Evolutionary conservation across 331 rosid genomes (phyloP), one percentile per base, ranked within the genome.

Genomic region (Arachis monticola): DNA sequence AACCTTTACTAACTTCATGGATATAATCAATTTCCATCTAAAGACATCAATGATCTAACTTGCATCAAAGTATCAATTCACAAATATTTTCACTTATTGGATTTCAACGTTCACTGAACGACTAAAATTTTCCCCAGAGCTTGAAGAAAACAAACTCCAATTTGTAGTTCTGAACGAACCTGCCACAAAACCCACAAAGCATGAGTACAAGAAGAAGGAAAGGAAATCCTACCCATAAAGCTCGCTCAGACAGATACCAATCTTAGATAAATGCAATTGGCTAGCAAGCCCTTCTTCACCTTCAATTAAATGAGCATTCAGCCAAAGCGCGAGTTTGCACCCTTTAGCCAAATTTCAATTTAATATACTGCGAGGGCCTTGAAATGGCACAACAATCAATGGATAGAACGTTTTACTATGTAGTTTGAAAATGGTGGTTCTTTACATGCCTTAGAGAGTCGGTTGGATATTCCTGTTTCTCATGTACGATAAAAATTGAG

Each of bases 381-480:
- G 70, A 68, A 76, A 73, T 80, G 62, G 46, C 65, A 83, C 67
- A 83, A 61, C 47, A 70, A 80, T 74, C 51, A 81, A 81, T 59
- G 79, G 67, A 78, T 69, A 44, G 38, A 55, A 46, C 48, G 71
- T 27, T 59, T 83, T 72, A 17, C 67, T 85, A 78, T 83, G 78
- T 82, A 93, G 89, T 71, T 13, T 13, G 59, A 0, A 32, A 32
- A 53, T 17, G 22, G 22, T 13, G 59, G 74, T 77, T 32, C 38
- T 32, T 32, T 17, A 17, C 22, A 17, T 17, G 22, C 74, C 69
- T 82, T 72, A 86, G 53, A 44, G 70, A 80, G 42, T 80, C 56
- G 97, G 96, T 85, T 86, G 89, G 82, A 90, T 90, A 45, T 88
- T 88, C 85, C 99, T 89, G 79, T 87, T 76, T 83, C 99, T 87